Conservation (phyloP, 352 stramenopile genomes). For the Globisporangium alternatum region DNA sequence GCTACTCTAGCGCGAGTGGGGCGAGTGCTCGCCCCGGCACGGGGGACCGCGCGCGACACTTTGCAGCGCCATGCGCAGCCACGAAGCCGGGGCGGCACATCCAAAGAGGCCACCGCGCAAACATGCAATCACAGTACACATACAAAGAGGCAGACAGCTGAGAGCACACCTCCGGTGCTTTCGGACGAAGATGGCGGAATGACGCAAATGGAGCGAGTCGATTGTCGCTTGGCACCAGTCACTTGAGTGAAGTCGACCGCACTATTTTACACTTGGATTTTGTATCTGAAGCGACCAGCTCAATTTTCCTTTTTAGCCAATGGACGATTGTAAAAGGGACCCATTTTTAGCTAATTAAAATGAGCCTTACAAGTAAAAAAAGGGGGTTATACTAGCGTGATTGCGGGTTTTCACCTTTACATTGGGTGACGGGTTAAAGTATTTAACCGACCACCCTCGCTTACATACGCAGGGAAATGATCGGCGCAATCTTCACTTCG, state of each 20-base stretch:
- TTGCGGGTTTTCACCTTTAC: too few species aligned
- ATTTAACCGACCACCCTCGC: too few species aligned
- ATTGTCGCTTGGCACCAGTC: constrained; percentile 6
- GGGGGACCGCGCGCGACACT: constrained; percentile 26
- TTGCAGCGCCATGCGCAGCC: constrained; percentile 21
- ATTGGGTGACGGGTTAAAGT: too few species aligned
- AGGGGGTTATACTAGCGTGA: too few species aligned
- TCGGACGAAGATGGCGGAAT: constrained; percentile 1
- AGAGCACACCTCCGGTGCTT: too few species aligned
- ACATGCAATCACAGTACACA: constrained; percentile 11
- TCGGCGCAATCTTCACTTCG: too few species aligned
- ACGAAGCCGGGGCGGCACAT: constrained; percentile 13
- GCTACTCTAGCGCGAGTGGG: constrained; percentile 46
- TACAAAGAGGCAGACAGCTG: constrained; percentile 11
- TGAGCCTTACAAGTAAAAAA: too few species aligned
- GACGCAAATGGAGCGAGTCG: neutral
- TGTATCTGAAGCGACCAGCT: neutral
- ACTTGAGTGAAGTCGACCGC: neutral
- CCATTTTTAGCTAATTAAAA: neutral
- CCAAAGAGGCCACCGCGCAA: constrained; percentile 8
- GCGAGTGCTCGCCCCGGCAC: constrained; percentile 22
- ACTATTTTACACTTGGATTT: neutral
- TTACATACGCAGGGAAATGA: too few species aligned
- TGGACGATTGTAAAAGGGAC: neutral
- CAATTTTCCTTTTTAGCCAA: constrained; percentile 3